phyloP scores from a whole-genome alignment of 805 yeast species.

The Grigorovia transvaalensis region DNA sequence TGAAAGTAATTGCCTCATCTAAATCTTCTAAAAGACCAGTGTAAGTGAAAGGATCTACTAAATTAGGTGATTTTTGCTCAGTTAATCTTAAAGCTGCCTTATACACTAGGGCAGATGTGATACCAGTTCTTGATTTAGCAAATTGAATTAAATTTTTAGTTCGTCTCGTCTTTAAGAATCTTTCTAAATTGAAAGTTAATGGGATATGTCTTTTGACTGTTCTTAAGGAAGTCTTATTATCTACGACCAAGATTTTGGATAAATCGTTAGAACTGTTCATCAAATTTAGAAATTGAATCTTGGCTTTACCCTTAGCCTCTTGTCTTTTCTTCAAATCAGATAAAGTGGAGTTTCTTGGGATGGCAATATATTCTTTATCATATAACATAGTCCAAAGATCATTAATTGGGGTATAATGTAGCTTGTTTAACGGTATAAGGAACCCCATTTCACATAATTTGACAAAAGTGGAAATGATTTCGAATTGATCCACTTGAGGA shows the following conservation, averaged over 20 bases:
- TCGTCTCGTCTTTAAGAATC: constrained; percentile 60
- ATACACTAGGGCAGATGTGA: constrained; percentile 55
- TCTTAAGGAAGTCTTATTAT: constrained; percentile 29
- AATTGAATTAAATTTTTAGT: constrained; percentile 51
- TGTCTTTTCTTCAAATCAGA: constrained; percentile 48
- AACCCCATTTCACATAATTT: constrained; percentile 40
- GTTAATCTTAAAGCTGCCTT: constrained; percentile 43
- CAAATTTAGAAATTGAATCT: constrained; percentile 29
- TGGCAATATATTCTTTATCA: constrained; percentile 30
- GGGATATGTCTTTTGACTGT: constrained; percentile 41
- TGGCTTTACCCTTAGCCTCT: constrained; percentile 48
- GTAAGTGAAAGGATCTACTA: constrained; percentile 31
- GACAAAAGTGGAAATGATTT: constrained; percentile 32
- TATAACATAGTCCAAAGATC: constrained; percentile 34
- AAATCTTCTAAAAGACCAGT: constrained; percentile 47
- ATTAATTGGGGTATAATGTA: constrained; percentile 29
- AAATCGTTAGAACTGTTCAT: constrained; percentile 25
- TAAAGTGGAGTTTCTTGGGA: constrained; percentile 32
- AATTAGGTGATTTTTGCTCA: constrained; percentile 46
- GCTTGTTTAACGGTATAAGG: constrained; percentile 37
- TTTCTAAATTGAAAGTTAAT: constrained; percentile 49
- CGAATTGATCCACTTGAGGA: constrained; percentile 9
- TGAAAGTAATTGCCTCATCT: constrained; percentile 25
- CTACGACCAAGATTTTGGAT: constrained; percentile 21
- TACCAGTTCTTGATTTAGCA: constrained; percentile 61